These are phyloP conservation scores for Cynanchum wilfordii DNA, from an alignment of 257 asterid genomes.

Conservation along the genomic window DNA sequence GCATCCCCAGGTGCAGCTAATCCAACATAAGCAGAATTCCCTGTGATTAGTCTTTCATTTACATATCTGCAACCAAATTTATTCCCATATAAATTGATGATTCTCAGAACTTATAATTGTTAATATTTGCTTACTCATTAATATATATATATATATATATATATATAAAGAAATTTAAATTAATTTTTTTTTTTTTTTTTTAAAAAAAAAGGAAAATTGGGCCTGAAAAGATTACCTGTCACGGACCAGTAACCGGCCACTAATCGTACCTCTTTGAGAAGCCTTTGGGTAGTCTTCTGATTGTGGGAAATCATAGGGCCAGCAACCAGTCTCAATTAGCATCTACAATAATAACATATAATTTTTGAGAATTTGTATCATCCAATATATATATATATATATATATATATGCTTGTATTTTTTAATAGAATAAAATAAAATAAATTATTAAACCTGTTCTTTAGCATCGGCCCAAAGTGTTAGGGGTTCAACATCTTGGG, in stretches of 20 bases:
- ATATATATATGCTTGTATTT: too few species aligned
- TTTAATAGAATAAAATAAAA: background rate
- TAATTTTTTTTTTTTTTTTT: too few species aligned
- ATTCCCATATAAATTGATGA: background rate
- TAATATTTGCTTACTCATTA: background rate
- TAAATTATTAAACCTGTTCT: conserved; percentile 69
- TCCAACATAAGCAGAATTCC: conserved; percentile 61
- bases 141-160: too few species aligned
- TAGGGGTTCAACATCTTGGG: conserved; percentile 34
- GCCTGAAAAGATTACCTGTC: conserved; percentile 43
- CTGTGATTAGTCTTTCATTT: conserved; percentile 40
- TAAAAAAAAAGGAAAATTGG: background rate
- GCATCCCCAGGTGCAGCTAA: conserved; percentile 64
- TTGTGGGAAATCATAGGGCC: conserved; percentile 73
- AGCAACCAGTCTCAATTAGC: conserved; percentile 57
- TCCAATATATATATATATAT: too few species aligned
- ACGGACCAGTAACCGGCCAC: conserved; percentile 54
- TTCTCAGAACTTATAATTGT: background rate
- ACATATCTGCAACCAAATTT: conserved; percentile 34
- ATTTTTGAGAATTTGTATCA: too few species aligned
- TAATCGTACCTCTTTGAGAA: conserved; percentile 46
- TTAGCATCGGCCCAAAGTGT: conserved; percentile 72
- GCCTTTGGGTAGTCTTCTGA: conserved; percentile 50
- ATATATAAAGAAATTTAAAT: too few species aligned
- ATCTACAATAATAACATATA: conserved; percentile 29